Evolutionary conservation across 208 protist species (phyloP).

Genomic region (Crithidia thermophila): DNA sequence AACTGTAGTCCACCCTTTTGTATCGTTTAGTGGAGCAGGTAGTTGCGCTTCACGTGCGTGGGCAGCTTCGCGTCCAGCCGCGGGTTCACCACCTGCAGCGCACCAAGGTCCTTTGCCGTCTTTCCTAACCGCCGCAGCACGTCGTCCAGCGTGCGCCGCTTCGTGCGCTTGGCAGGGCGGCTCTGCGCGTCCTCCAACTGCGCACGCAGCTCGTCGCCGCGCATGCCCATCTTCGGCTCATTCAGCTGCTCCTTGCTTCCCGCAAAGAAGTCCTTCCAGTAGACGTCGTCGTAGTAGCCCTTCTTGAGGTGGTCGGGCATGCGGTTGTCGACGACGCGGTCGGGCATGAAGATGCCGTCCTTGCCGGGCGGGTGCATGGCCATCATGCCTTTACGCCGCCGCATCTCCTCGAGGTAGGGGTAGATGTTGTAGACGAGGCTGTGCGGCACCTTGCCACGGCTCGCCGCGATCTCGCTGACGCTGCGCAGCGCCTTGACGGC

Average conservation of each 20-base stretch:
- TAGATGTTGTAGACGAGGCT: conserved; percentile 94
- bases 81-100: conserved; percentile 82
- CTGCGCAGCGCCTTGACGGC: conserved; percentile 89
- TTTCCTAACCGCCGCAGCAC: conserved; percentile 84
- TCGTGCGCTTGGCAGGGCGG: conserved; percentile 33
- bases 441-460: conserved; percentile 92
- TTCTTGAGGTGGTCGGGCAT: conserved; percentile 93
- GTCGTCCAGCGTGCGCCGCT: conserved; percentile 87
- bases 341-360: conserved; percentile 90
- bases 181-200: conserved; percentile 60
- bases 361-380: conserved; percentile 93
- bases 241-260: conserved; percentile 89
- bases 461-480: conserved; percentile 92
- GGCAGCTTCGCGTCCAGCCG: conserved; percentile 86
- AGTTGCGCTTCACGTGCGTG: conserved; percentile 88
- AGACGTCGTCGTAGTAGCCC: conserved; percentile 94
- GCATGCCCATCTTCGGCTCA: conserved; percentile 91
- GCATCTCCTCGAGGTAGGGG: conserved; percentile 93
- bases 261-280: conserved; percentile 94
- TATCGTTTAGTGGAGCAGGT: conserved; percentile 82
- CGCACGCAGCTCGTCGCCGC: conserved; percentile 87
- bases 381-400: conserved; percentile 93
- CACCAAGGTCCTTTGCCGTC: conserved; percentile 79
- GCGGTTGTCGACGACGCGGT: conserved; percentile 93
- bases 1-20: no score